Evolutionary conservation across 108 stramenopile species (phyloP).

Genomic region (Nitzschia sp.): DNA sequence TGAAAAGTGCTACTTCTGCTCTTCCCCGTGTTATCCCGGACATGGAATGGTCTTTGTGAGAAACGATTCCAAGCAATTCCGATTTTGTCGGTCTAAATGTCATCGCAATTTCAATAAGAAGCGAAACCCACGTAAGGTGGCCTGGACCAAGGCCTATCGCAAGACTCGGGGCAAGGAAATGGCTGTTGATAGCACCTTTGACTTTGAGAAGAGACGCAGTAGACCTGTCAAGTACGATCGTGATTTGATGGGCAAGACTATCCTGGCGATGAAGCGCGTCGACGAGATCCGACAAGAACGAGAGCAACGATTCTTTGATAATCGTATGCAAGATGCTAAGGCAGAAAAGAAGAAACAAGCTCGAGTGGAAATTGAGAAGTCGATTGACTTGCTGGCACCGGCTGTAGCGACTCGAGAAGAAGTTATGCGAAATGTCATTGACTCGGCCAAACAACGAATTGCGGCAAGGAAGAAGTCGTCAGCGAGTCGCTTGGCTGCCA

Average conservation of each 20-base stretch:
- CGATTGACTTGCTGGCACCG: constrained; percentile 85
- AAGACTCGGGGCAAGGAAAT: constrained; percentile 96
- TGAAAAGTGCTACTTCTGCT: constrained; percentile 98
- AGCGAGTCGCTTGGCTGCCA: constrained; percentile 1
- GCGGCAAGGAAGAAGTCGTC: constrained; percentile 72
- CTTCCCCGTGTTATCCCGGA: constrained; percentile 97
- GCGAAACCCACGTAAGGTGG: constrained; percentile 98
- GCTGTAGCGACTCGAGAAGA: constrained; percentile 82
- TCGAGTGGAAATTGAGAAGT: constrained; percentile 88
- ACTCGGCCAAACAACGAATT: constrained; percentile 74
- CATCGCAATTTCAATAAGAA: constrained; percentile 99
- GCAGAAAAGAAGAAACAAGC: constrained; percentile 87
- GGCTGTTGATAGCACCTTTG: constrained; percentile 97
- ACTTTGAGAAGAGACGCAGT: constrained; percentile 98
- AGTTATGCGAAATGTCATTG: constrained; percentile 90
- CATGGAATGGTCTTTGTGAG: constrained; percentile 98
- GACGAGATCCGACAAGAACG: constrained; percentile 83
- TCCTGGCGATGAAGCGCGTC: constrained; percentile 96
- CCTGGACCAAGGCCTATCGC: constrained; percentile 99
- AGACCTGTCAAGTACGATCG: constrained; percentile 97
- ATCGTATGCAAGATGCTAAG: constrained; percentile 89
- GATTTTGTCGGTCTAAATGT: constrained; percentile 99
- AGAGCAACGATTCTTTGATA: constrained; percentile 83
- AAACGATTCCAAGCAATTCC: constrained; percentile 98
- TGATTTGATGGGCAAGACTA: constrained; percentile 95